phyloP scores from a whole-genome alignment of 345 rosid species.

The Eucalyptus marginata region DNA sequence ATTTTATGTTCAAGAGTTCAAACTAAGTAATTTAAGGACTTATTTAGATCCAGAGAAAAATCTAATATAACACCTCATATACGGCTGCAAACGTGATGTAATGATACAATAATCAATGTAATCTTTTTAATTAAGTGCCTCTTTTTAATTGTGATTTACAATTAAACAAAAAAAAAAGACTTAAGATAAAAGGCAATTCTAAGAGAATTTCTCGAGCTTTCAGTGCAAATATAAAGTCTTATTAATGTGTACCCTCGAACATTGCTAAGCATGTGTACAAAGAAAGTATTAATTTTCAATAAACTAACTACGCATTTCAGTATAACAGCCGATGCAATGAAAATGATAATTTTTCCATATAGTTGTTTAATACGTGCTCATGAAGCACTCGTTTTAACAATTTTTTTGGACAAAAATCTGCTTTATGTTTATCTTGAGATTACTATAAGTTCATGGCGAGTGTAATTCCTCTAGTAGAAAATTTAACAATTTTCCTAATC shows the following conservation, averaged over 20 bases:
- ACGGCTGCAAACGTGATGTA: fast-evolving
- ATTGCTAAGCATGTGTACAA: neutral
- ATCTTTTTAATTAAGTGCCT: too few species aligned
- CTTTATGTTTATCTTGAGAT: neutral
- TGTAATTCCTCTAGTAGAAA: neutral
- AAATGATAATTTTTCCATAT: neutral
- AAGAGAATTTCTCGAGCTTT: neutral
- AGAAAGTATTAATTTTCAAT: neutral
- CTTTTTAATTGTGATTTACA: neutral
- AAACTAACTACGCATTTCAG: neutral
- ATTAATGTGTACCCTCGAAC: neutral
- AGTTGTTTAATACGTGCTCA: neutral
- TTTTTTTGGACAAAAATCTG: neutral
- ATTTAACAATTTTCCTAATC: neutral
- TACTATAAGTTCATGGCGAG: neutral
- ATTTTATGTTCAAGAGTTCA: too few species aligned
- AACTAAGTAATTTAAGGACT: too few species aligned
- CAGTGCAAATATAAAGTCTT: too few species aligned
- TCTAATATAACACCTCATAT: neutral
- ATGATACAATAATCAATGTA: neutral
- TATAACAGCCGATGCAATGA: neutral
- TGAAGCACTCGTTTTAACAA: neutral
- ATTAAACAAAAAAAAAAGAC: too few species aligned
- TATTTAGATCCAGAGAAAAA: neutral
- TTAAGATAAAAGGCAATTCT: neutral